A percentile compares a stretch with the other conserved stretches of the same genome.
Conservation (phyloP, 495 filamentous ascomycete species). For the Hypoxylon lenormandii region DNA sequence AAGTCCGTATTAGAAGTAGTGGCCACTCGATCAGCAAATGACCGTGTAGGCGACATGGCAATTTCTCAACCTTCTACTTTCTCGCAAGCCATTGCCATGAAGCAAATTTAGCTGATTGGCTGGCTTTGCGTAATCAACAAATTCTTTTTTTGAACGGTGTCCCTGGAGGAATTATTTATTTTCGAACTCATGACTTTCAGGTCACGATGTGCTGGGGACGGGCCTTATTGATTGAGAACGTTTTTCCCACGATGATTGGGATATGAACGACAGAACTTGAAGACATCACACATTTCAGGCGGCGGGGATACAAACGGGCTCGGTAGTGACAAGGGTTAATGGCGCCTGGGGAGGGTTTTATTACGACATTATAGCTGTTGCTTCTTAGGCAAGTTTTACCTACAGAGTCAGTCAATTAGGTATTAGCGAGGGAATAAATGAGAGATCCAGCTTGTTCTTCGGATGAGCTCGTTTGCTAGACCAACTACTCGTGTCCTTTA, state of each 20-base stretch:
- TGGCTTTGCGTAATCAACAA: slow-evolving; percentile 33
- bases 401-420: slow-evolving; percentile 33
- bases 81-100: slow-evolving; percentile 3
- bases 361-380: slow-evolving; percentile 17
- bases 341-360: slow-evolving; percentile 21
- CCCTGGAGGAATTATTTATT: slow-evolving; percentile 39
- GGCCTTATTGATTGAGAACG: slow-evolving; percentile 47
- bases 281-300: slow-evolving; percentile 17
- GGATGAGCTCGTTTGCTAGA: slow-evolving; percentile 7
- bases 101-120: slow-evolving; percentile 18
- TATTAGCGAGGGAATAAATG: slow-evolving; percentile 30
- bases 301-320: slow-evolving; percentile 15
- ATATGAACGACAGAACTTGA: slow-evolving; percentile 23
- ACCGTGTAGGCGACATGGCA: neutral
- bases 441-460: slow-evolving; percentile 9
- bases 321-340: slow-evolving; percentile 26
- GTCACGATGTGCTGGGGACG: slow-evolving; percentile 37
- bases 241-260: slow-evolving; percentile 31
- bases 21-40: slow-evolving; percentile 4
- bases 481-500: neutral
- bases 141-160: slow-evolving; percentile 17
- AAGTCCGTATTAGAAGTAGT: neutral
- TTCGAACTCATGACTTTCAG: slow-evolving; percentile 13
- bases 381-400: slow-evolving; percentile 6
- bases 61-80: slow-evolving; percentile 3